Conservation (phyloP, 768 basidiomycete genomes). For the Boletus sp. region DNA sequence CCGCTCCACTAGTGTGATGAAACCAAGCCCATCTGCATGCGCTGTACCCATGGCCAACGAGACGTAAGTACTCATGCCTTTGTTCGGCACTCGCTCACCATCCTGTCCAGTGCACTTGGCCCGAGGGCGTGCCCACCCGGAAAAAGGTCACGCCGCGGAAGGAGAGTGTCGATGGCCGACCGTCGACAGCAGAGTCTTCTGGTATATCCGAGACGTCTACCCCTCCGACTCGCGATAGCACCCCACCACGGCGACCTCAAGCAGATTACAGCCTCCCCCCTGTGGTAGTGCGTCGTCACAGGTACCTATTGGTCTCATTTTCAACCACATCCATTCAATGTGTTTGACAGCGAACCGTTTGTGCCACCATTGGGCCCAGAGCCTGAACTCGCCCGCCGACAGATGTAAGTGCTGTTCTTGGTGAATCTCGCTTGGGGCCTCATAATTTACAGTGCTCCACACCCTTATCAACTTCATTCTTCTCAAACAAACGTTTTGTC, state of each 20-base stretch:
- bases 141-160: constrained; percentile 61
- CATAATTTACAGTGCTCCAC: constrained; percentile 35
- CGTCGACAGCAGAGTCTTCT: constrained; percentile 75
- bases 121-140: constrained; percentile 68
- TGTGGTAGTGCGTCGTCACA: constrained; percentile 39
- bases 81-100: constrained; percentile 12
- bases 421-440: constrained; percentile 5
- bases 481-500: constrained; percentile 44
- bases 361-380: constrained; percentile 42
- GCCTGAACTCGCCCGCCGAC: constrained; percentile 42
- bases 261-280: constrained; percentile 38
- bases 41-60: constrained; percentile 82
- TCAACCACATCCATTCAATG: constrained; percentile 3
- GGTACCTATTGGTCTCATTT: constrained; percentile 22
- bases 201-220: constrained; percentile 69
- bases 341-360: constrained; percentile 41
- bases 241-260: constrained; percentile 55
- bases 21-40: constrained; percentile 80
- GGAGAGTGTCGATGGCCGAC: constrained; percentile 58
- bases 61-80: constrained; percentile 47
- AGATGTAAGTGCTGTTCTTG: constrained; percentile 39
- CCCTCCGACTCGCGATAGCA: constrained; percentile 64
- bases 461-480: constrained; percentile 43
- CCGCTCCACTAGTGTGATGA: constrained; percentile 72
- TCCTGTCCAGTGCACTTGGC: constrained; percentile 70